These are phyloP conservation scores for Fistulinella prunicolor DNA, from an alignment of 768 basidiomycete species.

Conservation along the genomic window DNA sequence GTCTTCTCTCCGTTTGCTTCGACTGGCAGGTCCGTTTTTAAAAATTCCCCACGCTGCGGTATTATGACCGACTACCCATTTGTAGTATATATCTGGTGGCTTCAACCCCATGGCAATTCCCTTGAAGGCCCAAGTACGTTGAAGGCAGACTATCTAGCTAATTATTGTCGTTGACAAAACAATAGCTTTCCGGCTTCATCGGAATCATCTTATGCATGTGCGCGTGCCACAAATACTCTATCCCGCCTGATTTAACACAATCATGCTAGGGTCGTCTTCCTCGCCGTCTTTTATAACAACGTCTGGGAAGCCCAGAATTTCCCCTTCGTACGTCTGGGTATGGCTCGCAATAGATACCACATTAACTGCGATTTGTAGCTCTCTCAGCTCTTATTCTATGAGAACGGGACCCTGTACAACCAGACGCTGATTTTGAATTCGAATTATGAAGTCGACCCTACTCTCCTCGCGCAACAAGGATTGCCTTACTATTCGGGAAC, in stretches of 20 bases:
- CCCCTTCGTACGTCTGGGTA: conserved; percentile 47
- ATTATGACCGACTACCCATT: neutral
- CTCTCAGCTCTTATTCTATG: too few relatives aligned
- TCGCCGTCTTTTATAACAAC: conserved; percentile 43
- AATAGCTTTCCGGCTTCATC: conserved; percentile 38
- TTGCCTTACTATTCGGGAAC: conserved; percentile 30
- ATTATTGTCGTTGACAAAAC: too few relatives aligned
- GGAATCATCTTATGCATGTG: conserved; percentile 59
- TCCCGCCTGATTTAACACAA: too few relatives aligned
- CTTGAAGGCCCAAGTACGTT: conserved; percentile 44
- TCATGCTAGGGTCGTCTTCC: conserved; percentile 34
- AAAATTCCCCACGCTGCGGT: too few relatives aligned
- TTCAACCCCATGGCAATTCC: conserved; percentile 54
- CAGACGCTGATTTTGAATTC: conserved; percentile 53
- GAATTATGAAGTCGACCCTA: conserved; percentile 48
- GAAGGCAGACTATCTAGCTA: too few relatives aligned
- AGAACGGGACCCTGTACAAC: conserved; percentile 51
- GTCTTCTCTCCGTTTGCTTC: conserved; percentile 56
- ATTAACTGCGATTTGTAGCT: conserved; percentile 21
- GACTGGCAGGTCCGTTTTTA: conserved; percentile 42
- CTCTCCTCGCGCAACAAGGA: conserved; percentile 43
- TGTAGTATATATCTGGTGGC: conserved; percentile 27
- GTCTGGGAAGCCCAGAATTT: conserved; percentile 58
- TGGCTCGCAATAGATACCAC: too few relatives aligned
- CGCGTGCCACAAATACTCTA: too few relatives aligned